These are phyloP conservation scores for Fusarium siculi DNA, from an alignment of 2,329 filamentous ascomycete genomes.

Conservation along the genomic window DNA sequence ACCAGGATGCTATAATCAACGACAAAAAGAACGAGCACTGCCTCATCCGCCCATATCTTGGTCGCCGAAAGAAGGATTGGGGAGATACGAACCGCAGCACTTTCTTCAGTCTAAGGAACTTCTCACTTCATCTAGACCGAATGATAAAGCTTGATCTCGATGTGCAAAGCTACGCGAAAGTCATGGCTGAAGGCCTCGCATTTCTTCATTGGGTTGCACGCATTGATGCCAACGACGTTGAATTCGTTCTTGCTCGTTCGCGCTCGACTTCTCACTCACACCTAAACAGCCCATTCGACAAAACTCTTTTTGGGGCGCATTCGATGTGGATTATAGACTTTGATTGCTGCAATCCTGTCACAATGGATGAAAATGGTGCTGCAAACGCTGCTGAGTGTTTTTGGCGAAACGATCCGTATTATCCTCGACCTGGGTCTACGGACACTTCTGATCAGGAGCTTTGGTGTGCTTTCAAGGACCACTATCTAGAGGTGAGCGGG, in stretches of 20 bases:
- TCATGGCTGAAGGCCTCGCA: slow-evolving; percentile 62
- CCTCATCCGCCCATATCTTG: slow-evolving; percentile 61
- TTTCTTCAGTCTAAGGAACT: slow-evolving; percentile 59
- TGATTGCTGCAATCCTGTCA: slow-evolving; percentile 50
- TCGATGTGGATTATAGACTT: slow-evolving; percentile 61
- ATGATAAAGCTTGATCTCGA: slow-evolving; percentile 56
- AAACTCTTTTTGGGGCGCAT: slow-evolving; percentile 46
- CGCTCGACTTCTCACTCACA: background rate
- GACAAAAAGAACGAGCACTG: slow-evolving; percentile 56
- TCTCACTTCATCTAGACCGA: slow-evolving; percentile 60
- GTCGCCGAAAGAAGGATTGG: slow-evolving; percentile 44
- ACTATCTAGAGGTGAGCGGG: background rate
- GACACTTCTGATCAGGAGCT: slow-evolving; percentile 20
- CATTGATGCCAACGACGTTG: slow-evolving; percentile 64
- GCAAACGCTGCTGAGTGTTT: slow-evolving; percentile 56
- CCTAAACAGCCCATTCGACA: background rate
- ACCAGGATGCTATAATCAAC: background rate
- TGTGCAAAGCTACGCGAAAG: slow-evolving; percentile 49
- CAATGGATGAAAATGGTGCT: slow-evolving; percentile 54
- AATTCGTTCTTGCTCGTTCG: slow-evolving; percentile 61
- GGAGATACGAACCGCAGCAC: background rate
- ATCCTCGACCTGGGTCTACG: slow-evolving; percentile 51
- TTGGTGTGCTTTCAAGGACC: slow-evolving; percentile 41
- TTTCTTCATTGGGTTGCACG: slow-evolving; percentile 60
- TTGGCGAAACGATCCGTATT: slow-evolving; percentile 63